These are phyloP conservation scores for Amyloporia xantha DNA, from an alignment of 768 basidiomycete species.

Conservation along the genomic window DNA sequence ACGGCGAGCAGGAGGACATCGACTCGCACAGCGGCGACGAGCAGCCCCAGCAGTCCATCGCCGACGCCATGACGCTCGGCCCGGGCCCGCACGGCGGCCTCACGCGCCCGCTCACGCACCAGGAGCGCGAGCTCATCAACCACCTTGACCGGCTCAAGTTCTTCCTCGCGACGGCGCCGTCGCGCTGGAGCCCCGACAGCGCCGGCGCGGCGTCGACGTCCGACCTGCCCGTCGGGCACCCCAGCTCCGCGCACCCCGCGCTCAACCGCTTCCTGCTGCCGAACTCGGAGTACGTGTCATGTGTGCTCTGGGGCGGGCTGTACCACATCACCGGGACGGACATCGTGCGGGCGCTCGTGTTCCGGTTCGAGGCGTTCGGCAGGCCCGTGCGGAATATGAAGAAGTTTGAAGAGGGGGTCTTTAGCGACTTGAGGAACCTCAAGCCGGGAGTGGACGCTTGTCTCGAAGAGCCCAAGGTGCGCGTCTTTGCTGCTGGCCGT, in stretches of 20 bases:
- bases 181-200: conserved; percentile 42
- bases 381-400: conserved; percentile 89
- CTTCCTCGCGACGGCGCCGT: conserved; percentile 83
- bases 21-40: conserved; percentile 1
- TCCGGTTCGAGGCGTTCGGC: conserved; percentile 89
- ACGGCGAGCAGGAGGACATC: conserved; percentile 1
- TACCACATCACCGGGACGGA: conserved; percentile 97
- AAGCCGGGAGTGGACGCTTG: conserved; percentile 92
- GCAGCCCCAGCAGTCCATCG: conserved; percentile 11
- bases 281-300: conserved; percentile 81
- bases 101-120: conserved; percentile 49
- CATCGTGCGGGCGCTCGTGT: conserved; percentile 91
- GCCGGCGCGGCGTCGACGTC: conserved; percentile 13
- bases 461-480: conserved; percentile 92
- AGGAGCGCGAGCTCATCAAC: conserved; percentile 66
- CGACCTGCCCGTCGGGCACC: conserved; percentile 29
- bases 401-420: conserved; percentile 97
- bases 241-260: conserved; percentile 59
- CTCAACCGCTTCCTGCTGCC: conserved; percentile 87
- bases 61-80: conserved; percentile 12
- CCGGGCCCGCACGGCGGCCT: conserved; percentile 26
- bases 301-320: conserved; percentile 86
- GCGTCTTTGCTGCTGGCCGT: not conserved
- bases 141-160: conserved; percentile 80
- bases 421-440: conserved; percentile 86